Percentiles rank a stretch among this genome's conserved stretches.
phyloP scores from a whole-genome alignment of 148 eudicot genomes.

The Rhododendron simsii region DNA sequence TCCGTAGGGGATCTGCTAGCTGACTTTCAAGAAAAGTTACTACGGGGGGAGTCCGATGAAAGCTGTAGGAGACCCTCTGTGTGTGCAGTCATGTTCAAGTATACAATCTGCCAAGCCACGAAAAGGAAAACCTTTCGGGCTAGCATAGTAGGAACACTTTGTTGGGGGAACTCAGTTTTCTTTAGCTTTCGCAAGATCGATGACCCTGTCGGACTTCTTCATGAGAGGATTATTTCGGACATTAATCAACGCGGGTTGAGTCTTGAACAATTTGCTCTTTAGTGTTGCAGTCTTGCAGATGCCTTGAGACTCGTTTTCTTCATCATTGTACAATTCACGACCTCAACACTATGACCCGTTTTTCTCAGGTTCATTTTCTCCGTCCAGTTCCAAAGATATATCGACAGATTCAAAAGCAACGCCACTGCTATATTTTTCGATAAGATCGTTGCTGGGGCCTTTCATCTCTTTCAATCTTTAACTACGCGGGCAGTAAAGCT shows the following conservation, averaged over 20 bases:
- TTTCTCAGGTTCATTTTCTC: not conserved
- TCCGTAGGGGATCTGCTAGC: slow-evolving; percentile 81
- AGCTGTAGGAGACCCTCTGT: slow-evolving; percentile 88
- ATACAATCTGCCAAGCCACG: not conserved
- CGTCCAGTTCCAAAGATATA: not conserved
- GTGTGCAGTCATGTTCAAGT: slow-evolving; percentile 91
- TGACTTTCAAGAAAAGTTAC: slow-evolving; percentile 76
- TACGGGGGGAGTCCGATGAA: slow-evolving; percentile 91
- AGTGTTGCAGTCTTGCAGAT: too few relatives aligned
- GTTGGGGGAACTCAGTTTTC: too few relatives aligned
- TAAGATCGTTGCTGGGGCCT: too few relatives aligned
- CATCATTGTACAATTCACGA: not conserved
- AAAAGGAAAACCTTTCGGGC: too few relatives aligned
- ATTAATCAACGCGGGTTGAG: too few relatives aligned
- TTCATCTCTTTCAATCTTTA: too few relatives aligned
- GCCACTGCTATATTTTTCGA: not conserved
- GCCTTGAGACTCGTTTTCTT: not conserved
- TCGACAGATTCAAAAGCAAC: not conserved
- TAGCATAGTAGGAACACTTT: too few relatives aligned
- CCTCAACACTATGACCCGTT: not conserved
- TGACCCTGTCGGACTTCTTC: too few relatives aligned
- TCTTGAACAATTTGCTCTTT: not conserved
- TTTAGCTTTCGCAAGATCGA: too few relatives aligned
- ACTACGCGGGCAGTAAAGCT: too few relatives aligned
- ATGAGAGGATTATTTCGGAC: too few relatives aligned